Conservation (phyloP, 352 stramenopile species). For the Globisporangium cylindrosporum region DNA sequence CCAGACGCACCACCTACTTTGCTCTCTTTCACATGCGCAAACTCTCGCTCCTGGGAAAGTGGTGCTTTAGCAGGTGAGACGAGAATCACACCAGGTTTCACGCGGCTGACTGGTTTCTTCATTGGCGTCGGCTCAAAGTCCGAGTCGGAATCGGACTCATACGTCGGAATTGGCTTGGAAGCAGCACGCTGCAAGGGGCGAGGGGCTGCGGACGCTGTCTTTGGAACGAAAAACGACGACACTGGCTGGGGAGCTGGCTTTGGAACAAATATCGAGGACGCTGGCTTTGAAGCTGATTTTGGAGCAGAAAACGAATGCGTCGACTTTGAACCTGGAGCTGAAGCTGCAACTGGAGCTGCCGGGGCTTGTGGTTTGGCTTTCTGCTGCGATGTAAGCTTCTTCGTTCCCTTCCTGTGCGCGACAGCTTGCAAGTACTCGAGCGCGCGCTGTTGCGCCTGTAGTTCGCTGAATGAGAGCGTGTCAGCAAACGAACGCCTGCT, state of each 20-base stretch:
- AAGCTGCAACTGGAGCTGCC: neutral
- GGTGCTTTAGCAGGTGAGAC: neutral
- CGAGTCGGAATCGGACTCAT: conserved; percentile 14
- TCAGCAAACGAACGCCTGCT: conserved; percentile 33
- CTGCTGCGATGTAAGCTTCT: conserved; percentile 16
- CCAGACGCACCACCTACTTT: neutral
- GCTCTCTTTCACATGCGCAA: neutral
- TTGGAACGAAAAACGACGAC: neutral
- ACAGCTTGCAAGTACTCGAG: conserved; percentile 27
- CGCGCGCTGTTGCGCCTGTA: conserved; percentile 61
- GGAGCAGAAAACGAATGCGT: neutral
- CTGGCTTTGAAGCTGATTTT: neutral
- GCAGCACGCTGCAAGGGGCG: neutral
- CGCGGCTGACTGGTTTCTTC: neutral
- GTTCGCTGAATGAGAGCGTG: conserved; percentile 49
- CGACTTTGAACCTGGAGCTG: neutral
- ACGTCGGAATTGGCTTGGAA: conserved; percentile 7
- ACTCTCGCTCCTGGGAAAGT: neutral
- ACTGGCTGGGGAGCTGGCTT: neutral
- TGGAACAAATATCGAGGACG: neutral
- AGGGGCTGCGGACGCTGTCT: neutral
- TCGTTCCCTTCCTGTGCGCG: conserved; percentile 9
- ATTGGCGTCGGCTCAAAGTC: conserved; percentile 10
- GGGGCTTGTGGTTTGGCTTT: neutral
- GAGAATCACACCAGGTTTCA: neutral